Evolutionary conservation across 106 monocot genomes (phyloP).

Genomic region (Phalaenopsis aphrodite): DNA sequence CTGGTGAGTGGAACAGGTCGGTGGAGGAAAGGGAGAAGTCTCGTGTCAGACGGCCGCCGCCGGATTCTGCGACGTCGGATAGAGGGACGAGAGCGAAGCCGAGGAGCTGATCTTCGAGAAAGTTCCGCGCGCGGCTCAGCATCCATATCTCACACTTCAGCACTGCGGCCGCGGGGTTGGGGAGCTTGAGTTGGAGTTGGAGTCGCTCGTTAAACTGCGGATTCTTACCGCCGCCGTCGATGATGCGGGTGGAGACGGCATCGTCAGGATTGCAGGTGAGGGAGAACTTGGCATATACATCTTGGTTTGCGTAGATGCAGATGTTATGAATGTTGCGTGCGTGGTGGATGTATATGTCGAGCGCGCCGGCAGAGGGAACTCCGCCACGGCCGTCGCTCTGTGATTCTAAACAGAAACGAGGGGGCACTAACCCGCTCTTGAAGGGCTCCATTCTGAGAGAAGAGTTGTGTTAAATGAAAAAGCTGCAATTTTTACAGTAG

Average conservation of each 20-base stretch:
- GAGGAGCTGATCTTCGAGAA: slow-evolving; percentile 66
- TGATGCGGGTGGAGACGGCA: slow-evolving; percentile 33
- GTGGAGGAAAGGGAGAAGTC: slow-evolving; percentile 66
- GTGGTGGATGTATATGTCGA: slow-evolving; percentile 48
- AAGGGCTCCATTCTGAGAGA: background rate
- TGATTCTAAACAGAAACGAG: background rate
- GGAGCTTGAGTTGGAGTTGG: slow-evolving; percentile 9
- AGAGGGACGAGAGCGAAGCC: slow-evolving; percentile 63
- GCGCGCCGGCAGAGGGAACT: slow-evolving; percentile 3
- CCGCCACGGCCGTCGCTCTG: background rate
- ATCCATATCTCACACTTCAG: slow-evolving; percentile 77
- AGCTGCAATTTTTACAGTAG: background rate
- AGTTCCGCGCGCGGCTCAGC: slow-evolving; percentile 43
- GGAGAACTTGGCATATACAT: slow-evolving; percentile 69
- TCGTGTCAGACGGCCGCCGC: slow-evolving; percentile 21
- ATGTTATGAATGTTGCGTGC: slow-evolving; percentile 64
- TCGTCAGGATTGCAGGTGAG: slow-evolving; percentile 50
- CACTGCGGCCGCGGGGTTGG: slow-evolving; percentile 20
- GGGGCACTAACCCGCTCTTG: background rate
- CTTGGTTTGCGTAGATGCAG: slow-evolving; percentile 68
- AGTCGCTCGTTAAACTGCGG: slow-evolving; percentile 50
- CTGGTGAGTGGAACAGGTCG: slow-evolving; percentile 65
- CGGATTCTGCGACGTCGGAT: slow-evolving; percentile 10
- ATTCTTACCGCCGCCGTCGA: slow-evolving; percentile 40
- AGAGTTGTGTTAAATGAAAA: background rate